phyloP scores from a whole-genome alignment of 495 filamentous ascomycete genomes.

The Penicillium samsonianum region DNA sequence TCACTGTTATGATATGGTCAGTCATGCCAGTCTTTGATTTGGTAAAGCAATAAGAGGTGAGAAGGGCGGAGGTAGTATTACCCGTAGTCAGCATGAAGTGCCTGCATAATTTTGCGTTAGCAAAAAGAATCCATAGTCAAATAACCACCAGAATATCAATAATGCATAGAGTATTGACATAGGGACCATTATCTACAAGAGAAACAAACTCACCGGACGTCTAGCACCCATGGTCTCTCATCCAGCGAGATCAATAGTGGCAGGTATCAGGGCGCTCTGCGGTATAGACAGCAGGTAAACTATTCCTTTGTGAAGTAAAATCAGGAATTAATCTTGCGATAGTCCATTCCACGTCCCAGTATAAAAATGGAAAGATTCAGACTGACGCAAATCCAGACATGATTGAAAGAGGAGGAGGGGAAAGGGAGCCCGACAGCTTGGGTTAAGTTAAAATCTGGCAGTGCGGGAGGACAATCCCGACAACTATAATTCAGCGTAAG shows the following conservation, averaged over 20 bases:
- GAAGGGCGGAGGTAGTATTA: slow-evolving; percentile 10
- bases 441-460: slow-evolving; percentile 50
- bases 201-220: slow-evolving; percentile 23
- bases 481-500: slow-evolving; percentile 30
- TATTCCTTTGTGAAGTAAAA: slow-evolving; percentile 16
- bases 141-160: neutral
- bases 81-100: slow-evolving; percentile 27
- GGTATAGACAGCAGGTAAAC: slow-evolving; percentile 13
- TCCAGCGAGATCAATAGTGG: slow-evolving; percentile 13
- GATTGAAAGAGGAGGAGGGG: neutral
- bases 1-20: slow-evolving; percentile 34
- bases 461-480: slow-evolving; percentile 37
- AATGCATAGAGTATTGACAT: slow-evolving; percentile 1
- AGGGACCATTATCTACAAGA: slow-evolving; percentile 1
- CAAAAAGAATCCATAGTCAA: slow-evolving; percentile 6
- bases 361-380: neutral
- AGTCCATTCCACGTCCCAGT: slow-evolving; percentile 23
- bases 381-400: slow-evolving; percentile 13
- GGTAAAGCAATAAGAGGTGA: neutral
- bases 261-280: neutral
- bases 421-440: slow-evolving; percentile 42
- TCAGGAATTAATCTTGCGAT: slow-evolving; percentile 13
- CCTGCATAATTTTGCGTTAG: slow-evolving; percentile 31
- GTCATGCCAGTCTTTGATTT: neutral
- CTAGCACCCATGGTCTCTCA: slow-evolving; percentile 24